Evolutionary conservation across 129 eudicot species (phyloP), one percentile per base, ranked within the genome.

Genomic region (Pulicaria dysenterica): DNA sequence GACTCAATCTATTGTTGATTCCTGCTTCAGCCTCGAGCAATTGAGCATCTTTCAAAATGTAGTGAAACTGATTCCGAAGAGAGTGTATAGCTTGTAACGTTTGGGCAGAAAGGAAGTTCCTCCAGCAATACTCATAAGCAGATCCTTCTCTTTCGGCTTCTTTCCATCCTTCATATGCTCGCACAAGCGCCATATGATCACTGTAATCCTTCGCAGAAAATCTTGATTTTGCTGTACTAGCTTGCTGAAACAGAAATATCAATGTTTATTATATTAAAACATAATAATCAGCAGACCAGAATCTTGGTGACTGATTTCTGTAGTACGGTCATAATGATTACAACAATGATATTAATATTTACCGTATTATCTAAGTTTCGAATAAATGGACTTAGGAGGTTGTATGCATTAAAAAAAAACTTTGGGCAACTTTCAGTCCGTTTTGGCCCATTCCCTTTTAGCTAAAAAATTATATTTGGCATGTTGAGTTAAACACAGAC

Each of bases 81-180:
- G 99, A 88, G 86, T 91, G 96, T 66, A 95, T 95, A 56, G 99
- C 99, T 81, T 95, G 96, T 75, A 95, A 97, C 40, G 99, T 95
- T 80, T 95, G 99, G 34, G 95, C 79, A 41, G 99, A 95, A 67
- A 95, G 99, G 43, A 88, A 91, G 77, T 95, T 88, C 82, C 96
- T 88, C 99, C 99, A 95, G 77, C 99, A 95, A 75, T 90, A 95
- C 59, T 95, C 99, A 61, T 95, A 95, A 3, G 96, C 89, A 8
- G 96, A 84, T 70, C 97, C 96, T 88, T 95, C 99, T 84, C 99
- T 83, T 60, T 90, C 97, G 34, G 99, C 99, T 83, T 91, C 91
- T 83, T 91, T 95, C 99, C 99, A 95, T 85, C 99, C 99, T 85
- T 95, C 97, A 82, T 88, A 95, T 57, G 99, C 99, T 83, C 99